These are phyloP conservation scores for Oenanthe sinensis DNA, from an alignment of 129 eudicot genomes.

Conservation along the genomic window DNA sequence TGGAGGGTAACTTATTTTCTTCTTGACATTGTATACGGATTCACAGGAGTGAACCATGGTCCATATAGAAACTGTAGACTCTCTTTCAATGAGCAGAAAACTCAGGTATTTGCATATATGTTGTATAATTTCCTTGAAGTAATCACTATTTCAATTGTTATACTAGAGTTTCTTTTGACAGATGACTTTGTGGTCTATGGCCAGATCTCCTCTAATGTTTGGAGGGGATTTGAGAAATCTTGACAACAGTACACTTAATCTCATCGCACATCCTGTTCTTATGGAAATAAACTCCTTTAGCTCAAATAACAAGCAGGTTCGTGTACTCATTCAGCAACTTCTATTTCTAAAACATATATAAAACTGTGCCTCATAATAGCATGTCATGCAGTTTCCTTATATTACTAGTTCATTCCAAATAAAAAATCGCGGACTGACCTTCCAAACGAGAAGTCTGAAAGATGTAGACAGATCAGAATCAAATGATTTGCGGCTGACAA, in stretches of 20 bases:
- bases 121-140: not conserved
- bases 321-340: not conserved
- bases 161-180: conserved; percentile 15
- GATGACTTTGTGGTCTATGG: conserved; percentile 96
- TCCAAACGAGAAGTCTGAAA: conserved; percentile 23
- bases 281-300: conserved; percentile 81
- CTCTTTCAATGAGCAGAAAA: conserved; percentile 55
- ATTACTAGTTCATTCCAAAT: conserved; percentile 16
- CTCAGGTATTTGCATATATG: conserved; percentile 46
- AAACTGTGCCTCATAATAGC: not conserved
- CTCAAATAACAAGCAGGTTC: conserved; percentile 80
- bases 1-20: not conserved
- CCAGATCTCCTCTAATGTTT: conserved; percentile 94
- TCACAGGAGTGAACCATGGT: conserved; percentile 57
- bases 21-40: not conserved
- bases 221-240: conserved; percentile 97
- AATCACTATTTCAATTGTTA: not conserved
- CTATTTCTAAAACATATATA: not conserved
- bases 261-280: conserved; percentile 74
- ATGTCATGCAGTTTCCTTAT: conserved; percentile 4
- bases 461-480: conserved; percentile 14
- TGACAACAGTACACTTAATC: conserved; percentile 45
- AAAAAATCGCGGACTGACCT: conserved; percentile 11
- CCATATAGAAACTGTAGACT: conserved; percentile 73
- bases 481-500: conserved; percentile 33